Conservation (phyloP, 1,284 basidiomycete species). For the Leccinum fallax region DNA sequence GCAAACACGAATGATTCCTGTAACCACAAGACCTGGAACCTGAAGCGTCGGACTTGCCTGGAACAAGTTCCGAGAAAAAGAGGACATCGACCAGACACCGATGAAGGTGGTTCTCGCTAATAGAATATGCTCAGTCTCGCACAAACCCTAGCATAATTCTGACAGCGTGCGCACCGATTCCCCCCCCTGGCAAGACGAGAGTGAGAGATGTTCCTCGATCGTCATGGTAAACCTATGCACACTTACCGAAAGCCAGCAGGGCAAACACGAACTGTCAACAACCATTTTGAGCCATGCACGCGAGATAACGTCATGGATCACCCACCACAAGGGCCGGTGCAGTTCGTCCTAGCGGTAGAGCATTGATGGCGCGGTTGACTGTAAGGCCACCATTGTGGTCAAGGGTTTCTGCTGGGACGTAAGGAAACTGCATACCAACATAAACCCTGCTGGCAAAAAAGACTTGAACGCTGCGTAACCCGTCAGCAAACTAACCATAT, state of each 20-base stretch:
- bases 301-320: not conserved
- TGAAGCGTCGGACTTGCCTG: conserved; percentile 12
- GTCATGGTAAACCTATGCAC: not conserved
- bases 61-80: conserved; percentile 12
- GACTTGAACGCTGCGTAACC: conserved; percentile 14
- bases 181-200: conserved; percentile 1
- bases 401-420: not conserved
- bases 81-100: conserved; percentile 12
- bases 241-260: conserved; percentile 15
- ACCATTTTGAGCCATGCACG: not conserved
- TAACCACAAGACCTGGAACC: not conserved
- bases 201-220: conserved; percentile 2
- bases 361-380: conserved; percentile 13
- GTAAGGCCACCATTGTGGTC: not conserved
- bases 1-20: not conserved
- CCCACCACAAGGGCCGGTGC: conserved; percentile 16
- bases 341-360: conserved; percentile 15
- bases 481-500: conserved; percentile 2
- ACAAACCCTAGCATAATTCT: not conserved
- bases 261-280: conserved; percentile 12
- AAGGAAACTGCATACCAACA: conserved; percentile 6
- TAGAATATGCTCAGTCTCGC: conserved; percentile 4
- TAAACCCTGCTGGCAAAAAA: conserved; percentile 21
- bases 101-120: conserved; percentile 16
- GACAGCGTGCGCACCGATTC: conserved; percentile 8